Base-by-base conservation (phyloP, 2,329 filamentous ascomycete genomes). In the Claviceps purpurea region DNA sequence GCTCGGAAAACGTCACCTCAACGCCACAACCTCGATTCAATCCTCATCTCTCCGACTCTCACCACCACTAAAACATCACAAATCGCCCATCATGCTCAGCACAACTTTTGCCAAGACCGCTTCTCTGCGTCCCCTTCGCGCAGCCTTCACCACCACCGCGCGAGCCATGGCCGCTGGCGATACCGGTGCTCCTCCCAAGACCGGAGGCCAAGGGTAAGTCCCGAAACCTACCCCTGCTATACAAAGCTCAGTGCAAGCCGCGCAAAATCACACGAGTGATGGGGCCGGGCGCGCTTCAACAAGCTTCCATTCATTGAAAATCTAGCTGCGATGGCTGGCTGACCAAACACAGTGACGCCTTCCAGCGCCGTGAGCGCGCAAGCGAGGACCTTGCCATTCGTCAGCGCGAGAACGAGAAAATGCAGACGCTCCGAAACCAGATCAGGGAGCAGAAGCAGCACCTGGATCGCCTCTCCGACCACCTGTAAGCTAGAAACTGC, bases 341-440 rank as follows among this genome's bases (percentile, higher is more conserved):
- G 5, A 16, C 26, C 4, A 18, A 16, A 52, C 47, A 61, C 59
- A 95, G 91, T 61, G 91, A 98, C 67, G 82, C 88, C 53, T 98
- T 96, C 80, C 88, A 84, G 73, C 85, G 85, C 73, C 89, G 93
- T 62, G 93, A 98, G 73, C 80, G 84, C 67, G 91, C 91, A 60
- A 78, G 74, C 66, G 93, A 97, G 75, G 84, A 89, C 68, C 80
- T 81, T 61, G 87, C 86, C 72, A 89, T 98, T 72, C 81, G 82
- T 64, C 75, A 86, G 74, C 87, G 89, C 66, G 93, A 97, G 79
- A 81, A 82, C 73, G 83, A 90, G 74, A 96, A 95, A 88, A 84
- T 96, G 57, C 61, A 78, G 50, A 79, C 80, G 66, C 82, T 95
- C 62, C 84, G 80, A 71, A 76, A 78, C 73, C 82, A 81, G 75